phyloP scores from a whole-genome alignment of 805 yeast species.

The Wickerhamiella hasegawae region DNA sequence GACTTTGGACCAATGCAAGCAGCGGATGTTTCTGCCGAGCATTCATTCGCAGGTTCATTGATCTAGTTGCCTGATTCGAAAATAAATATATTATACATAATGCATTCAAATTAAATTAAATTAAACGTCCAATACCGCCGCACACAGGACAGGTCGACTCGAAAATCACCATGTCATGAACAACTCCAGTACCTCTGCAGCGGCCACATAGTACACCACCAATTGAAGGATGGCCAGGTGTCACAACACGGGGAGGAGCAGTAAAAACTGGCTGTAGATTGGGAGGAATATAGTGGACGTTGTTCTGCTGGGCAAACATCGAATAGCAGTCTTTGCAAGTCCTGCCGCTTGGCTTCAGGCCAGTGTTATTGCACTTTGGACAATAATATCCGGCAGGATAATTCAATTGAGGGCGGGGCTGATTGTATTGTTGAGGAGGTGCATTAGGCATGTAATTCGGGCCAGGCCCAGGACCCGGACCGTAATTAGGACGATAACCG shows the following conservation, averaged over 20 bases:
- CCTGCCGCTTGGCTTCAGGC: slow-evolving; percentile 42
- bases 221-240: slow-evolving; percentile 61
- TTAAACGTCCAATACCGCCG: not conserved
- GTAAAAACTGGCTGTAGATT: slow-evolving; percentile 17
- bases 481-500: too few species aligned
- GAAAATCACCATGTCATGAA: slow-evolving; percentile 39
- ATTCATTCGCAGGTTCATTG: too few species aligned
- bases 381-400: slow-evolving; percentile 48
- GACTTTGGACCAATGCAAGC: too few species aligned
- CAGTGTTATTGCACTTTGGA: slow-evolving; percentile 57
- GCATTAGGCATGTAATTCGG: too few species aligned
- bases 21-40: too few species aligned
- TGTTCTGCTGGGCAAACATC: slow-evolving; percentile 27
- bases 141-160: slow-evolving; percentile 43
- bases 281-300: not conserved
- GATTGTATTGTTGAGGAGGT: too few species aligned
- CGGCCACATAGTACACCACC: slow-evolving; percentile 36
- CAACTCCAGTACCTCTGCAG: slow-evolving; percentile 51
- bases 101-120: not conserved
- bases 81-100: too few species aligned
- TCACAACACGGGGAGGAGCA: slow-evolving; percentile 25
- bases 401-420: too few species aligned
- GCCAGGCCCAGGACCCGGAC: too few species aligned
- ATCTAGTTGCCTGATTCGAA: too few species aligned
- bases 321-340: slow-evolving; percentile 58